Evolutionary conservation across 352 stramenopile genomes (phyloP).

Genomic region (Pythium plurisporium): DNA sequence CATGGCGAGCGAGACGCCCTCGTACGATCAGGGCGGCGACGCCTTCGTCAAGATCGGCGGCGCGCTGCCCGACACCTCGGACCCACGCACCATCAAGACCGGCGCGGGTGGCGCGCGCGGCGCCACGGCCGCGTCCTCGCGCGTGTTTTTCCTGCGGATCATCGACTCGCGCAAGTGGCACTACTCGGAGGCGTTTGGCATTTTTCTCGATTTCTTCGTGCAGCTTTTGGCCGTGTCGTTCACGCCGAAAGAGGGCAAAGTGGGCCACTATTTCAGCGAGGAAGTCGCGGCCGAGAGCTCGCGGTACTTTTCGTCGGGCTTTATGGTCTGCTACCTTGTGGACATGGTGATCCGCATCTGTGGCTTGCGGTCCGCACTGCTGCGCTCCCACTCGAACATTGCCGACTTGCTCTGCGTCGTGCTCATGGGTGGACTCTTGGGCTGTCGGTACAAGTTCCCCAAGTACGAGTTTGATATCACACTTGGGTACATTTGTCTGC

Average conservation of each 20-base stretch:
- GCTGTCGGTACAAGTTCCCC: conserved; percentile 43
- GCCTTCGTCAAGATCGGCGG: conserved; percentile 80
- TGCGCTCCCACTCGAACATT: conserved; percentile 81
- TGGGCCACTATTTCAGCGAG: conserved; percentile 42
- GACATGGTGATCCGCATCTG: conserved; percentile 80
- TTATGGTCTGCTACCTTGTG: conserved; percentile 81
- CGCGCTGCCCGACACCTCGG: conserved; percentile 57
- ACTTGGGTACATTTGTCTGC: conserved; percentile 61
- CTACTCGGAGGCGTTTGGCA: conserved; percentile 79
- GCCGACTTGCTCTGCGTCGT: conserved; percentile 72
- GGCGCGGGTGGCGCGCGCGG: conserved; percentile 6
- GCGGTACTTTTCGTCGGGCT: conserved; percentile 64
- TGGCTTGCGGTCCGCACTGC: conserved; percentile 64
- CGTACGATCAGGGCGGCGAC: conserved; percentile 51
- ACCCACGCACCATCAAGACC: conserved; percentile 69
- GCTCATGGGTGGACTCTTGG: conserved; percentile 52
- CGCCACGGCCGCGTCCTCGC: conserved; percentile 31
- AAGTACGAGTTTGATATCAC: conserved; percentile 68
- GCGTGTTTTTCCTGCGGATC: conserved; percentile 76
- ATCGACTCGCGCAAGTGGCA: conserved; percentile 89
- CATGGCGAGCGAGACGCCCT: conserved; percentile 29
- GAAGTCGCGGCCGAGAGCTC: conserved; percentile 63
- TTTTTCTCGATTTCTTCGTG: conserved; percentile 85
- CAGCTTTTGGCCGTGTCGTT: conserved; percentile 83
- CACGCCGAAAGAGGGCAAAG: conserved; percentile 33